These are phyloP conservation scores for Coprinopsis sp. DNA, from an alignment of 768 basidiomycete genomes.

Conservation along the genomic window DNA sequence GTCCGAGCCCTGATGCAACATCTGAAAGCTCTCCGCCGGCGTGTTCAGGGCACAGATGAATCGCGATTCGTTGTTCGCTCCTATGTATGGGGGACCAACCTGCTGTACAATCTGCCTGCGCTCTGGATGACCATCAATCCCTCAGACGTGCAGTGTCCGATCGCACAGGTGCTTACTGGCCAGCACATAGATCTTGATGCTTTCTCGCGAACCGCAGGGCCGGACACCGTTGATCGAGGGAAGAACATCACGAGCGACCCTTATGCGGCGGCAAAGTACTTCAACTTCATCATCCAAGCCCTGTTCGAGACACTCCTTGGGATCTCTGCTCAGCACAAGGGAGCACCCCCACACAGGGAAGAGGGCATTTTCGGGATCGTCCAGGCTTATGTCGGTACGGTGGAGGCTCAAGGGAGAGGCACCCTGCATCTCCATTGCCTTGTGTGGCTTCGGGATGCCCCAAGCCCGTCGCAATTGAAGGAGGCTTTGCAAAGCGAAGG, in stretches of 20 bases:
- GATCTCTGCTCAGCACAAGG: too few species aligned
- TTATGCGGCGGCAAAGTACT: conserved; percentile 38
- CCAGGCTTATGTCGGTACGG: conserved; percentile 29
- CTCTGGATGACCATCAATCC: conserved; percentile 45
- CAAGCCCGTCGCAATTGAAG: conserved; percentile 17
- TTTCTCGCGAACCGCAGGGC: conserved; percentile 24
- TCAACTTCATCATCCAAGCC: conserved; percentile 27
- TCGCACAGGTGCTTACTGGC: conserved; percentile 41
- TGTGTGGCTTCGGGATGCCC: conserved; percentile 31
- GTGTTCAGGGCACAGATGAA: conserved; percentile 31
- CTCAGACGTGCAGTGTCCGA: conserved; percentile 35
- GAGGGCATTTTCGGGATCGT: conserved; percentile 32
- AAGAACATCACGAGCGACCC: conserved; percentile 33
- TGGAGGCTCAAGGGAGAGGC: conserved; percentile 39
- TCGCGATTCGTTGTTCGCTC: conserved; percentile 17
- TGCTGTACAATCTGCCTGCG: conserved; percentile 24
- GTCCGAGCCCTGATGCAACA: conserved; percentile 22
- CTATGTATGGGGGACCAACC: conserved; percentile 33
- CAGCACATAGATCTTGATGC: conserved; percentile 38
- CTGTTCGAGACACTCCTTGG: conserved; percentile 32
- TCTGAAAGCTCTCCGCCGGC: conserved; percentile 18
- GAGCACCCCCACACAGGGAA: too few species aligned
- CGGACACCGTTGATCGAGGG: conserved; percentile 13
- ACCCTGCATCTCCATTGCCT: conserved; percentile 38
- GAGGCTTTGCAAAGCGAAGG: conserved; percentile 15